Base-by-base conservation (phyloP, 495 filamentous ascomycete genomes). In the Lophiostoma macrostomum region DNA sequence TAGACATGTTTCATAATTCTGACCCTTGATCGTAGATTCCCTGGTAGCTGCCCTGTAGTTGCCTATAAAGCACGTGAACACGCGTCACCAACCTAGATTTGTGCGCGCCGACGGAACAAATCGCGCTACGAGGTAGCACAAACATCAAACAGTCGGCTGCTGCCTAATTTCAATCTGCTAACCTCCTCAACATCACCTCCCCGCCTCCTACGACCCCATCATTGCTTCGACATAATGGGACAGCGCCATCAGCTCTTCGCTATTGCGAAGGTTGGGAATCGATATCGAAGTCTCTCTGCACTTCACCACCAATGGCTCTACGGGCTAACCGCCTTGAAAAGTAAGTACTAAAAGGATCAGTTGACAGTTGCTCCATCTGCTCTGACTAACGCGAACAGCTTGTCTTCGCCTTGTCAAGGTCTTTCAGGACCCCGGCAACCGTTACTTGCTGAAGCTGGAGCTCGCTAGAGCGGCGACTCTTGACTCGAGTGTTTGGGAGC, bases 221-320 rank as follows among this genome's bases (percentile, higher is more conserved):
- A 11, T 39, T 10, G 16, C 6, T 7, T 18, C 16, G 8, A 6
- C 31, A 16, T 14, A 12, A 59, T 59, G 56, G 56, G 50, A 12
- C 31, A 48, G 20, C 49, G 39, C 5, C 56, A 59, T 27, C 56
- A 53, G 34, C 34, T 59, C 6, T 59, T 59, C 36, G 56, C 39
- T 28, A 55, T 60, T 23, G 50, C 42, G 13, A 55, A 36, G 34
- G 20, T 55, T 14, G 18, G 13, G 4, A 43, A 29, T 39, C 50
- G 43, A 1, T 60, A 55, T 30, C 50, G 56, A 8, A 30, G 42
- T 11, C 37, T 60, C 1, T 41, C 56, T 14, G 42, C 43, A 28
- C 50, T 50, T 5, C 50, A 60, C 27, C 5, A 53, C 28, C 50
- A 60, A 27, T 42, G 40, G 38, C 40, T 43, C 1, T 49, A 43